Conservation (phyloP, 1,139 yeast species). For the Yamadazyma dendronema region DNA sequence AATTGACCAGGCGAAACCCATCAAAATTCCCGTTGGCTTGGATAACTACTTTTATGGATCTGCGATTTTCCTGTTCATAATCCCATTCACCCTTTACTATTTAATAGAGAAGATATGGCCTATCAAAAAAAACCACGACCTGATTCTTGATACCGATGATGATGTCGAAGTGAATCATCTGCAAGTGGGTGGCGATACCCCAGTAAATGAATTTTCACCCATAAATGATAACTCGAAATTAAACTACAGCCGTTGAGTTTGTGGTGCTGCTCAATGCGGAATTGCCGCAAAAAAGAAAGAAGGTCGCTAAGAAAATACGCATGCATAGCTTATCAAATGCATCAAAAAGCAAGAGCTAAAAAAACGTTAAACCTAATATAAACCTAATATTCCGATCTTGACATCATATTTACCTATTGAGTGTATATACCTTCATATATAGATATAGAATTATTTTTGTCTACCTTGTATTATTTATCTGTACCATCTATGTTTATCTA, state of each 20-base stretch:
- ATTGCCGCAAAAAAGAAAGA: not conserved
- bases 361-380: too few relatives aligned
- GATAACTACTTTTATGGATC: conserved; percentile 13
- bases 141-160: not conserved
- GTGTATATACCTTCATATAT: too few relatives aligned
- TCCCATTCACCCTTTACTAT: conserved; percentile 11
- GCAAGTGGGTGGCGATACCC: not conserved
- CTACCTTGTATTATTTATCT: too few relatives aligned
- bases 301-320: not conserved
- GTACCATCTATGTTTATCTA: not conserved
- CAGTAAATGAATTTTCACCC: not conserved
- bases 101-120: conserved; percentile 9
- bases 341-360: too few relatives aligned
- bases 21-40: conserved; percentile 9
- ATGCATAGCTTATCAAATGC: too few relatives aligned
- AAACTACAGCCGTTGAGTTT: not conserved
- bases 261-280: not conserved
- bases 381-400: too few relatives aligned
- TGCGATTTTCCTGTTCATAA: conserved; percentile 9
- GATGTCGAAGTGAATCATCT: not conserved
- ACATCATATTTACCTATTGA: too few relatives aligned
- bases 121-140: conserved; percentile 6
- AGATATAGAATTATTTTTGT: too few relatives aligned
- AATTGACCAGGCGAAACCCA: conserved; percentile 1
- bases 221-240: not conserved